Evolutionary conservation across 2,329 filamentous ascomycete species (phyloP).

Genomic region (Aschersonia sp.): DNA sequence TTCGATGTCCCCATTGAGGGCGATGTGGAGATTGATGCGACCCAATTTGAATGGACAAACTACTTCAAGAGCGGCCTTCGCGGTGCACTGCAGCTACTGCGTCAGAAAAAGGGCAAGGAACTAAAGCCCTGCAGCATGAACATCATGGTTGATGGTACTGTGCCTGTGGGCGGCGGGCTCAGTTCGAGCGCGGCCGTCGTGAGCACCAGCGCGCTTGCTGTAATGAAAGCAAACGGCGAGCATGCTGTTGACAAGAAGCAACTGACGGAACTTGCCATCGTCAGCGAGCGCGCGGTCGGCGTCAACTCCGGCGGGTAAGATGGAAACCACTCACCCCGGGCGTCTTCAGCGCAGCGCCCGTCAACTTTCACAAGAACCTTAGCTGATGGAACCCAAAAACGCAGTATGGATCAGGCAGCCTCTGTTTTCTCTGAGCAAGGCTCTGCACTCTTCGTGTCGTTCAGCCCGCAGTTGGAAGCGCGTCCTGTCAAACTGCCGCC

Average conservation of each 20-base stretch:
- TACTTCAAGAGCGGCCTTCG: constrained; percentile 91
- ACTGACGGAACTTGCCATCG: constrained; percentile 81
- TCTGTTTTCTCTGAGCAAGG: constrained; percentile 85
- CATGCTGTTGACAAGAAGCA: constrained; percentile 74
- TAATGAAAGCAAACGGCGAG: constrained; percentile 74
- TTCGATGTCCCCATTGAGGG: constrained; percentile 54
- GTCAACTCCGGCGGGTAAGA: constrained; percentile 87
- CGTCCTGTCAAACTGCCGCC: constrained; percentile 69
- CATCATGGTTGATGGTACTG: constrained; percentile 78
- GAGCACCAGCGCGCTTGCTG: constrained; percentile 75
- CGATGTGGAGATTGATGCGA: constrained; percentile 67
- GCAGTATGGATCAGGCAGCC: constrained; percentile 89
- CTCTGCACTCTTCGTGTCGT: constrained; percentile 79
- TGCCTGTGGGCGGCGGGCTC: constrained; percentile 81
- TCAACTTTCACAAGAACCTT: neutral
- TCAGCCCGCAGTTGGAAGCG: constrained; percentile 64
- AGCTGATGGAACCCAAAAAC: too few relatives aligned
- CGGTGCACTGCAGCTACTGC: constrained; percentile 66
- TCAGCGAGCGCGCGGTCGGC: constrained; percentile 84
- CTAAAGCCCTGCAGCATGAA: constrained; percentile 65
- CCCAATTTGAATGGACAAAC: constrained; percentile 87
- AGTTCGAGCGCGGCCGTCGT: constrained; percentile 92
- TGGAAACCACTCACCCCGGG: neutral
- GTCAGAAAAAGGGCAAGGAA: constrained; percentile 44
- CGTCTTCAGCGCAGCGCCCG: neutral